Evolutionary conservation across 257 asterid genomes (phyloP), one percentile per base, ranked within the genome.

Genomic region (Fraxinus excelsior): DNA sequence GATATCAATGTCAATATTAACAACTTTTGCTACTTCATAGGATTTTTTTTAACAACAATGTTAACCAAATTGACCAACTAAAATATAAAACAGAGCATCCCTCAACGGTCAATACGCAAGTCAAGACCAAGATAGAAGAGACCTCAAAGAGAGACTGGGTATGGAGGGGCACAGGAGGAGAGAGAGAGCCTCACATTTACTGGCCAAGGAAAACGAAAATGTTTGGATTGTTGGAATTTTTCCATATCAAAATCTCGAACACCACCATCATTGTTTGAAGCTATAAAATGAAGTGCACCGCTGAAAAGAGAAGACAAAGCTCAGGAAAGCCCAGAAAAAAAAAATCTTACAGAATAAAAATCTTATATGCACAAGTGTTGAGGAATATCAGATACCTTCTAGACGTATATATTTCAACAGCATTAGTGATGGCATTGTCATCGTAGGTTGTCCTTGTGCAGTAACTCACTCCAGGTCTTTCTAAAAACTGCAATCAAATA

Each of bases 401-500:
- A 70, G 92, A 82, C 12, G 84, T 73, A 82, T 85, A 84, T 46
- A 92, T 95, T 77, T 93, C 99, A 81, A 95, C 80, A 0, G 96
- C 97, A 84, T 91, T 95, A 32, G 94, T 91, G 78, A 89, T 93
- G 62, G 99, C 97, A 86, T 93, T 95, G 65, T 95, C 99, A 58
- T 93, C 99, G 70, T 95, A 93, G 28, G 99, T 95, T 53, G 94
- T 89, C 80, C 99, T 84, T 16, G 97, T 88, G 81, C 99, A 95
- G 80, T 87, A 95, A 77, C 96, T 86, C 80, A 95, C 87, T 70
- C 98, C 99, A 66, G 96, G 91, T 83, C 97, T 90, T 77, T 95
- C 98, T 70, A 95, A 79, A 81, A 86, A 87, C 99, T 93, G 91
- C 89, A 89, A 76, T 40, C 34, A 65, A 82, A 78, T 31, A 74